Evolutionary conservation across 2,329 filamentous ascomycete genomes (phyloP).

Genomic region (Dactylellina sp.): DNA sequence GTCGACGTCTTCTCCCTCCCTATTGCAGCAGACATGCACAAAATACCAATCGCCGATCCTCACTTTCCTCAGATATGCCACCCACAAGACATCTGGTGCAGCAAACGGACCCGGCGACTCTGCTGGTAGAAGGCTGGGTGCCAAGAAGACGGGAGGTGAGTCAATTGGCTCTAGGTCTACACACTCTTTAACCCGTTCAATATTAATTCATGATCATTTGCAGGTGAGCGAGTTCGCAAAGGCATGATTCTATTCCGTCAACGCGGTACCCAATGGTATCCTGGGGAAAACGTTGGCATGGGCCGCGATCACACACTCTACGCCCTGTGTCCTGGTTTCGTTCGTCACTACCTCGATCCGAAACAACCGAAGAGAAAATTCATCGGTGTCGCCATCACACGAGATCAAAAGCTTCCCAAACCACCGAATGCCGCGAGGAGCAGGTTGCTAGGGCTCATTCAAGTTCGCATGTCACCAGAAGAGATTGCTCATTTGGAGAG

Average conservation of each 20-base stretch:
- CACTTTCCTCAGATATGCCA: slow-evolving; percentile 71
- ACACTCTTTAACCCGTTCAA: not conserved
- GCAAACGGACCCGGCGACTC: slow-evolving; percentile 78
- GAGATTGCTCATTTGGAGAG: slow-evolving; percentile 40
- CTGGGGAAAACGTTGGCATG: slow-evolving; percentile 94
- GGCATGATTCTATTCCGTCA: slow-evolving; percentile 99
- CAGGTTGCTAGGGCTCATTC: slow-evolving; percentile 79
- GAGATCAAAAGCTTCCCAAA: slow-evolving; percentile 81
- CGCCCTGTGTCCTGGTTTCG: slow-evolving; percentile 84
- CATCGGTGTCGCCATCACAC: slow-evolving; percentile 91
- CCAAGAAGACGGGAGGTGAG: slow-evolving; percentile 89
- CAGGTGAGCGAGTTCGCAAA: slow-evolving; percentile 90
- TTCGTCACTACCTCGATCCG: slow-evolving; percentile 96
- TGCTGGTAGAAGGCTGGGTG: slow-evolving; percentile 87
- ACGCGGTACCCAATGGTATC: slow-evolving; percentile 91
- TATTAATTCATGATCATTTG: slow-evolving; percentile 10
- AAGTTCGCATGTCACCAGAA: slow-evolving; percentile 38
- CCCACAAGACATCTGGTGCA: slow-evolving; percentile 74
- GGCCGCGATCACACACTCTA: slow-evolving; percentile 97
- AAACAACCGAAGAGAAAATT: slow-evolving; percentile 88
- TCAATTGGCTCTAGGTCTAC: slow-evolving; percentile 35
- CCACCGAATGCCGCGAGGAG: slow-evolving; percentile 78
- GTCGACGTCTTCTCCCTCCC: slow-evolving; percentile 23
- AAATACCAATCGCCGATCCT: slow-evolving; percentile 60
- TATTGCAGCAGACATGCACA: slow-evolving; percentile 25